phyloP scores from a whole-genome alignment of 2,329 filamentous ascomycete species.

The Laburnicola sp. region DNA sequence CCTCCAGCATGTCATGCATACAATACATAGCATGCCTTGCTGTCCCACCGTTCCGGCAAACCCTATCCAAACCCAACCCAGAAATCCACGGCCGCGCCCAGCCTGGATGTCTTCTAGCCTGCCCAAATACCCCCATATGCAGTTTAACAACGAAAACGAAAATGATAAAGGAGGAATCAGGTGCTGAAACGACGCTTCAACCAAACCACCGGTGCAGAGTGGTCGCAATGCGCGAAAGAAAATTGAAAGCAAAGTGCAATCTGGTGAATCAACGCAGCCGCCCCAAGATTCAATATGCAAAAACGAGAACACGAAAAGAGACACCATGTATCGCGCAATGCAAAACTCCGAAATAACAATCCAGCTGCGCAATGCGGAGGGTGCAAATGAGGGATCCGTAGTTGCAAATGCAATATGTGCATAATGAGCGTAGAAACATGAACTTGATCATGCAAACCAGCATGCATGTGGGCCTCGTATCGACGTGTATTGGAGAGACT shows the following conservation, averaged over 20 bases:
- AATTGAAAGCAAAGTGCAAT: background rate
- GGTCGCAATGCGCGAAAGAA: conserved; percentile 4
- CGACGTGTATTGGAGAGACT: background rate
- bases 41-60: conserved; percentile 1
- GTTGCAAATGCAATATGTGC: conserved; percentile 1
- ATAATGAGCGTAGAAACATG: background rate
- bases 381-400: conserved; percentile 1
- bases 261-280: background rate
- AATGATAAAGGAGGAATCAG: conserved; percentile 8
- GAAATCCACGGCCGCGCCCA: background rate
- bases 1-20: conserved; percentile 1
- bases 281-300: conserved; percentile 2
- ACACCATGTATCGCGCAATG: conserved; percentile 4
- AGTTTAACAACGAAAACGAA: conserved; percentile 4
- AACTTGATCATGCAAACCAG: background rate
- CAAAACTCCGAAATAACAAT: conserved; percentile 5
- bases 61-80: background rate
- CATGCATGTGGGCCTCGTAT: background rate
- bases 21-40: conserved; percentile 1
- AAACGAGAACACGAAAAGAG: background rate
- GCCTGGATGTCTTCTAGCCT: background rate
- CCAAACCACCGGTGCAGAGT: background rate
- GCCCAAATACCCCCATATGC: conserved; percentile 8
- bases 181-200: conserved; percentile 5
- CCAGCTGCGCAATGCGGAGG: background rate